Evolutionary conservation across 495 filamentous ascomycete species (phyloP).

Genomic region (Neurospora cerealis): DNA sequence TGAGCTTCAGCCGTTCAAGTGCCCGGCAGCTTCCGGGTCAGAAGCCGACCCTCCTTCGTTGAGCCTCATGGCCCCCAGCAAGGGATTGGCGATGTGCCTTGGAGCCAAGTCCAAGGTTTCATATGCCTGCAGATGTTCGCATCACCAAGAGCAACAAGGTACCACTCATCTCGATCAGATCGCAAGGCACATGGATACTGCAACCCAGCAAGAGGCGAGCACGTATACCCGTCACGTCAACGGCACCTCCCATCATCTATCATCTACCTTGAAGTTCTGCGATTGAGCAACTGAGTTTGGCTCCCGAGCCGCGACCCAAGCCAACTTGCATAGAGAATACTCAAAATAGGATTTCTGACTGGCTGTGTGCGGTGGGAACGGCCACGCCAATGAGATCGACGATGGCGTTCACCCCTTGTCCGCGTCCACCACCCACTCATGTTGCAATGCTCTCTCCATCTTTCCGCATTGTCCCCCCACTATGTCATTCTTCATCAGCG

Average conservation of each 20-base stretch:
- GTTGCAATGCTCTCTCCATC: background rate
- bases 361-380: background rate
- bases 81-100: background rate
- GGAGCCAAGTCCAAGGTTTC: background rate
- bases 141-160: background rate
- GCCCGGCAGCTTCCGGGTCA: background rate
- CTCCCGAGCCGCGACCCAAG: background rate
- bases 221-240: background rate
- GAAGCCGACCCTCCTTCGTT: background rate
- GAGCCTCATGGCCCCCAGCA: background rate
- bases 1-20: background rate
- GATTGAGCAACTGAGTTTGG: background rate
- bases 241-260: background rate
- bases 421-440: background rate
- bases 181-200: background rate
- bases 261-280: background rate
- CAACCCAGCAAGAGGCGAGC: background rate
- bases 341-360: background rate
- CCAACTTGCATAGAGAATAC: background rate
- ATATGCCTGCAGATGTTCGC: background rate
- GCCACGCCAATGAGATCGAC: background rate
- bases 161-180: background rate
- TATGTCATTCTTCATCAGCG: background rate
- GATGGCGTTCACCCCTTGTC: background rate
- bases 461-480: background rate